Evolutionary conservation across 192 early-diverging fungal species (phyloP), one percentile per base, ranked within the genome.

Genomic region (Backusella tarrabulga): DNA sequence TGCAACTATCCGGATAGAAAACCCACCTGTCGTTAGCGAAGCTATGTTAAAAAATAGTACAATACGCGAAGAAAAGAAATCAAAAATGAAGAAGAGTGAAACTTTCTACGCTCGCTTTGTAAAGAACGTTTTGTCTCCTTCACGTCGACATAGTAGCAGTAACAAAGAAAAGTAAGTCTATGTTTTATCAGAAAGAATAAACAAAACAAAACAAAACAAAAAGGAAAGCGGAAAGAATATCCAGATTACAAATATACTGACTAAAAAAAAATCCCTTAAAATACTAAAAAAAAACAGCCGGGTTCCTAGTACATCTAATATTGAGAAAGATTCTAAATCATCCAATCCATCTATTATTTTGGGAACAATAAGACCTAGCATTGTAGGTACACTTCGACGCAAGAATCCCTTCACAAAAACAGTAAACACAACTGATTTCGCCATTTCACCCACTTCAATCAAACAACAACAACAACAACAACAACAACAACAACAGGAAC

Each of bases 351-450:
- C 36, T 41, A 9, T 12, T 38, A 11, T 21, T 23, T 2, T 21
- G 19, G 56, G 56, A 21, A 63, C 56, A 4, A 14, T 63, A 23
- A 63, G 9, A 12, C 56, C 56, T 63, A 68, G 41, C 41, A 32
- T 75, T 6, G 67, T 73, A 14, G 73, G 78, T 14, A 79, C 78
- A 34, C 73, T 79, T 41, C 78, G 78, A 41, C 78, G 78, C 9
- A 79, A 75, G 21, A 79, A 75, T 17, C 78, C 68, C 7, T 79
- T 79, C 60, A 68, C 67, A 34, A 75, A 75, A 50, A 36, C 52
- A 32, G 41, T 50, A 52, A 74, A 50, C 46, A 52, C 52, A 19
- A 34, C 66, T 34, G 76, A 72, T 36, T 34, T 66, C 34, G 46
- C 44, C 67, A 44, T 42, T n/a, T 71, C 75, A 3, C 50, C 75